phyloP scores from a whole-genome alignment of 345 rosid genomes.

The Brassica incana region DNA sequence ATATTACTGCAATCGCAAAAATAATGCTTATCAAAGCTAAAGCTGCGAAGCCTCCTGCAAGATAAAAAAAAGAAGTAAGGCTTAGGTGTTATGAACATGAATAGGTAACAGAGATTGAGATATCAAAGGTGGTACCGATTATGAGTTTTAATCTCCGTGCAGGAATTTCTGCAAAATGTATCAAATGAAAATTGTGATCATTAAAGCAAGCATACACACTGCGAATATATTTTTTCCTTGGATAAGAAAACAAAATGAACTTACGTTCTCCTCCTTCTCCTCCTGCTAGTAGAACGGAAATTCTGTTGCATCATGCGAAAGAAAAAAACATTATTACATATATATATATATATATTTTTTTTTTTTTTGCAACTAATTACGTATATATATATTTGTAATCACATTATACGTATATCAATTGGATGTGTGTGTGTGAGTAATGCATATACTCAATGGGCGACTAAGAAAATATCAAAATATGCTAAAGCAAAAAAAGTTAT shows the following conservation, averaged over 20 bases:
- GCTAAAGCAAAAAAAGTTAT: neutral
- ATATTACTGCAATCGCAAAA: neutral
- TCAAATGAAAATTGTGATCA: neutral
- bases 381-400: neutral
- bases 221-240: neutral
- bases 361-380: too few species aligned
- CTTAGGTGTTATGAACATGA: neutral
- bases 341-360: too few species aligned
- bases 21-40: neutral
- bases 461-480: neutral
- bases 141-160: slow-evolving; percentile 11
- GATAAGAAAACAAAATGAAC: neutral
- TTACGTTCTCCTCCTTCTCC: neutral
- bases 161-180: slow-evolving; percentile 10
- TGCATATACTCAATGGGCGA: neutral
- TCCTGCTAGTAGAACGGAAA: neutral
- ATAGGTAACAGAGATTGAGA: neutral
- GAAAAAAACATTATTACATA: neutral
- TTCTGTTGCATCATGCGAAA: neutral
- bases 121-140: slow-evolving; percentile 16
- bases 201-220: neutral
- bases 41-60: slow-evolving; percentile 21
- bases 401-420: neutral
- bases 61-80: neutral
- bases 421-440: neutral